These are phyloP conservation scores for Massariosphaeria phaeospora DNA, from an alignment of 495 filamentous ascomycete genomes.

Conservation along the genomic window DNA sequence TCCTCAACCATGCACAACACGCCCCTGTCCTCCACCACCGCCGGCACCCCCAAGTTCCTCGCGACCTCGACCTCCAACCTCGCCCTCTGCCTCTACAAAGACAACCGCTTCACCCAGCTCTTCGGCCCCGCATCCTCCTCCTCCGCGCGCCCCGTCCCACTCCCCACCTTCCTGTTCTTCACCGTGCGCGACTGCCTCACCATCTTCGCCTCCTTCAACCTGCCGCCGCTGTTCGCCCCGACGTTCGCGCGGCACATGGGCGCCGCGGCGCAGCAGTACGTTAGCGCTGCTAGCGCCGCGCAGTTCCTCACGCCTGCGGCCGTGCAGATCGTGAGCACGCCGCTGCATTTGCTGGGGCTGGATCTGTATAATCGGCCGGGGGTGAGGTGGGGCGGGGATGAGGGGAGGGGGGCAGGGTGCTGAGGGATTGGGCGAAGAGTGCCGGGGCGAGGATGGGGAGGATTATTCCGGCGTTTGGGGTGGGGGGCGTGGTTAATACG, in stretches of 20 bases:
- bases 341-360: conserved; percentile 80
- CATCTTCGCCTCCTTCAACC: conserved; percentile 90
- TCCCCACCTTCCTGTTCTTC: conserved; percentile 72
- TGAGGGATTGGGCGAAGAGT: conserved; percentile 72
- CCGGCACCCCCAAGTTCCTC: conserved; percentile 75
- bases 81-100: conserved; percentile 87
- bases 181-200: conserved; percentile 80
- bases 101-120: conserved; percentile 75
- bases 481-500: conserved; percentile 85
- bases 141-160: conserved; percentile 49
- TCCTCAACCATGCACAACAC: conserved; percentile 59
- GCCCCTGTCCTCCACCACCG: conserved; percentile 54
- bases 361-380: conserved; percentile 76
- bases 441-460: conserved; percentile 76
- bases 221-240: conserved; percentile 73
- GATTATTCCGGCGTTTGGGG: conserved; percentile 90
- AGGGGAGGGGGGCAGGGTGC: conserved; percentile 60
- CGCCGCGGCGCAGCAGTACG: conserved; percentile 47
- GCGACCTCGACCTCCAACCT: conserved; percentile 82
- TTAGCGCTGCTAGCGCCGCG: conserved; percentile 58
- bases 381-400: conserved; percentile 53
- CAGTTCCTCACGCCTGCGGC: conserved; percentile 78
- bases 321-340: conserved; percentile 78
- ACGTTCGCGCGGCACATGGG: conserved; percentile 41
- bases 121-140: conserved; percentile 63